Conservation (phyloP, 2,329 filamentous ascomycete genomes). For the Fusarium sp. region DNA sequence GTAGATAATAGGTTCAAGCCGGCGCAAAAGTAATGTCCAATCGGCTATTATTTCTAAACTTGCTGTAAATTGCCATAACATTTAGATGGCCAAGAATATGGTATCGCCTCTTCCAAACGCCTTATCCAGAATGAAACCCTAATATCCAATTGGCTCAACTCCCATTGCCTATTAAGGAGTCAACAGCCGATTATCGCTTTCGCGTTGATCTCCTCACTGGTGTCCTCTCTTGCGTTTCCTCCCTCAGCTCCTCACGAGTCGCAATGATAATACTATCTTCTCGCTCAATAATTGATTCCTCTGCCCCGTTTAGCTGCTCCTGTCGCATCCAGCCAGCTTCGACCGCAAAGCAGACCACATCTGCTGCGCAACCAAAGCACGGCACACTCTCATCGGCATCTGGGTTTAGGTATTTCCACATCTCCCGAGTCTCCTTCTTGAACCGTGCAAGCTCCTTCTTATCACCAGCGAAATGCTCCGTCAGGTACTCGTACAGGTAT, state of each 20-base stretch:
- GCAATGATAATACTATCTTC: slow-evolving; percentile 58
- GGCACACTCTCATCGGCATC: slow-evolving; percentile 59
- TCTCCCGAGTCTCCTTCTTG: slow-evolving; percentile 59
- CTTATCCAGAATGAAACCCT: slow-evolving; percentile 8
- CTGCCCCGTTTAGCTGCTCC: slow-evolving; percentile 59
- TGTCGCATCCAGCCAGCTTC: slow-evolving; percentile 68
- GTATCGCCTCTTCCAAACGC: slow-evolving; percentile 26
- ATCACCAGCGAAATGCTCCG: slow-evolving; percentile 58
- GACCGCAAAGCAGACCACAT: slow-evolving; percentile 66
- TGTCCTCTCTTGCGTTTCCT: slow-evolving; percentile 31
- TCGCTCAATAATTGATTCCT: slow-evolving; percentile 49
- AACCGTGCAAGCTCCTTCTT: slow-evolving; percentile 59
- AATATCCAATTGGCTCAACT: not conserved
- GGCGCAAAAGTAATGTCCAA: not conserved
- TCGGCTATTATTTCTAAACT: not conserved
- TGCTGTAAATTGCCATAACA: not conserved
- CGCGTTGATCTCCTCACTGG: slow-evolving; percentile 41
- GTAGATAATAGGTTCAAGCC: not conserved
- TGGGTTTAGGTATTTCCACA: slow-evolving; percentile 65
- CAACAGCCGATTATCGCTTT: slow-evolving; percentile 13
- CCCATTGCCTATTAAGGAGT: not conserved
- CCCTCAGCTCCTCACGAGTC: slow-evolving; percentile 40
- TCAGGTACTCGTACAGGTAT: slow-evolving; percentile 68
- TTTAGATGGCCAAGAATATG: slow-evolving; percentile 6
- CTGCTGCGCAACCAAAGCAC: slow-evolving; percentile 65